These are phyloP conservation scores for Rutstroemia sp. DNA, from an alignment of 2,329 filamentous ascomycete species.

Conservation along the genomic window DNA sequence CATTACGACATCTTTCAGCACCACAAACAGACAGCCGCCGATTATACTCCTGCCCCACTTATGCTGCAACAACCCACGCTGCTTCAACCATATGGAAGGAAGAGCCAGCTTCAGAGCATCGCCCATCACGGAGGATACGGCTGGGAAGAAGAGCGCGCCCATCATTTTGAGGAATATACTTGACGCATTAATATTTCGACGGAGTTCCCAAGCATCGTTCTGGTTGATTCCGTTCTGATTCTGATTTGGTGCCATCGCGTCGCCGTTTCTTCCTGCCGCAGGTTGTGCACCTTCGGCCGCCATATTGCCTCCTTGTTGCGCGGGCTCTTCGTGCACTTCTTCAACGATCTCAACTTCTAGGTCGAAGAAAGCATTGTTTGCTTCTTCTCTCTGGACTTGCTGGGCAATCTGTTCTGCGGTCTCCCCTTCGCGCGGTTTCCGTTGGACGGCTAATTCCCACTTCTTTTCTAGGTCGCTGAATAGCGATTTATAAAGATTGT, in stretches of 20 bases:
- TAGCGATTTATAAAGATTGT: conserved; percentile 43
- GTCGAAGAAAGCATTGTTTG: conserved; percentile 24
- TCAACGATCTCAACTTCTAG: conserved; percentile 17
- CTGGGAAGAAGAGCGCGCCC: conserved; percentile 71
- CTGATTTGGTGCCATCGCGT: not conserved
- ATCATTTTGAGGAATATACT: conserved; percentile 53
- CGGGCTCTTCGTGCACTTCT: conserved; percentile 5
- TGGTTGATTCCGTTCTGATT: not conserved
- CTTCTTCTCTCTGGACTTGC: conserved; percentile 29
- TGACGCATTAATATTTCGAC: conserved; percentile 38
- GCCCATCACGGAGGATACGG: conserved; percentile 71
- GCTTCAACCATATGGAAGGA: conserved; percentile 57
- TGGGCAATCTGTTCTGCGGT: conserved; percentile 29
- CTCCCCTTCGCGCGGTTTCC: conserved; percentile 29
- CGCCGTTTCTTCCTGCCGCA: not conserved
- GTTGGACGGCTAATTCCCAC: conserved; percentile 28
- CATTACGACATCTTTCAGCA: conserved; percentile 62
- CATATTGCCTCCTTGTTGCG: not conserved
- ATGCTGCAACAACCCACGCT: conserved; percentile 56
- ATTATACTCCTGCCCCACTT: conserved; percentile 85
- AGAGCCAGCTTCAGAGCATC: conserved; percentile 62
- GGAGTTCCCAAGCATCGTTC: conserved; percentile 16
- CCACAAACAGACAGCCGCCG: conserved; percentile 81
- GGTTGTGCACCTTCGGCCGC: not conserved
- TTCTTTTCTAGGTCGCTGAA: conserved; percentile 25